These are phyloP conservation scores for Clohesyomyces aquaticus DNA, from an alignment of 495 filamentous ascomycete genomes.

Conservation along the genomic window DNA sequence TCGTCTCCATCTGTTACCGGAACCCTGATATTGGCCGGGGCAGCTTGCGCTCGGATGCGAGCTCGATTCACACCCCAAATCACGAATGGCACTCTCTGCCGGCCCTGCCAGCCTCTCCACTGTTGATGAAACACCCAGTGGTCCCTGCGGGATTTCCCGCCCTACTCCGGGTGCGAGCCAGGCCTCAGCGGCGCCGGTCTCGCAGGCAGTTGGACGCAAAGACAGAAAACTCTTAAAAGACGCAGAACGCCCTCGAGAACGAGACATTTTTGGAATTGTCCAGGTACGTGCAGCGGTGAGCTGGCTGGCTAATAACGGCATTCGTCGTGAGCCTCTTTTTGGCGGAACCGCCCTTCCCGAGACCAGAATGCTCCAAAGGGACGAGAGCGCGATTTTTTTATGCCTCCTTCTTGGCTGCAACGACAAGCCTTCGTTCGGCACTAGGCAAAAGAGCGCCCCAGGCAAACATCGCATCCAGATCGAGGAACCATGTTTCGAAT, in stretches of 20 bases:
- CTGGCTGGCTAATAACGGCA: conserved; percentile 19
- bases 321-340: conserved; percentile 8
- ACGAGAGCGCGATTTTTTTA: conserved; percentile 38
- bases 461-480: conserved; percentile 12
- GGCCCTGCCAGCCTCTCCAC: not conserved
- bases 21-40: conserved; percentile 26
- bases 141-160: conserved; percentile 31
- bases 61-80: not conserved
- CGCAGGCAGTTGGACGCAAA: conserved; percentile 3
- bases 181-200: not conserved
- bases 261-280: not conserved
- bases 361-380: conserved; percentile 21
- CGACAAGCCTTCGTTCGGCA: conserved; percentile 19
- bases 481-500: conserved; percentile 34
- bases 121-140: conserved; percentile 12
- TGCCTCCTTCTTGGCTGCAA: conserved; percentile 24
- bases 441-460: conserved; percentile 7
- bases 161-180: not conserved
- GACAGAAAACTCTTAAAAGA: conserved; percentile 32
- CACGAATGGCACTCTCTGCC: not conserved
- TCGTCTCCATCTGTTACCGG: not conserved
- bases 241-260: conserved; percentile 12
- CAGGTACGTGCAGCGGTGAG: conserved; percentile 10
- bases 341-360: conserved; percentile 12
- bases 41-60: conserved; percentile 11